Conservation (phyloP, 192 early-diverging fungal species). For the Hyaloraphidium curvatum region DNA sequence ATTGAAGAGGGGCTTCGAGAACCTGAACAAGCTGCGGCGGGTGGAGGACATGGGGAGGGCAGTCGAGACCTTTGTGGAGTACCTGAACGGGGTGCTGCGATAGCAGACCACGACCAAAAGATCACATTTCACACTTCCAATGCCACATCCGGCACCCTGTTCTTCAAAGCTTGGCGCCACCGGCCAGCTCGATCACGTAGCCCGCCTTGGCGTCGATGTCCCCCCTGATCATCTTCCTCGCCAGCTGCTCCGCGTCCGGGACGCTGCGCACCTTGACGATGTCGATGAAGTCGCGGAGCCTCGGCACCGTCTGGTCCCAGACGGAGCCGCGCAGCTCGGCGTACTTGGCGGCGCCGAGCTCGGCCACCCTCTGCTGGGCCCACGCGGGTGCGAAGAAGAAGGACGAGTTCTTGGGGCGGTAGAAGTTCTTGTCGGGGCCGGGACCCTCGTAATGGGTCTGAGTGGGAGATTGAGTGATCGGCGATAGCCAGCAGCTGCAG, state of each 20-base stretch:
- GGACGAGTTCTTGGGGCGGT: conserved; percentile 1
- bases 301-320: not conserved
- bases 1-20: conserved; percentile 59
- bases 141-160: too few relatives aligned
- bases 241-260: not conserved
- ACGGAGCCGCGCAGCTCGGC: not conserved
- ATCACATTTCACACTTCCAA: too few relatives aligned
- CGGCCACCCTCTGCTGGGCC: not conserved
- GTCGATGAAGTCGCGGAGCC: not conserved
- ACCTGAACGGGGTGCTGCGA: too few relatives aligned
- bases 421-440: not conserved
- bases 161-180: too few relatives aligned
- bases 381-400: conserved; percentile 2
- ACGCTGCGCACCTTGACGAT: not conserved
- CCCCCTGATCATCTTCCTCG: not conserved
- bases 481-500: too few relatives aligned
- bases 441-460: not conserved
- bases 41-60: conserved; percentile 47
- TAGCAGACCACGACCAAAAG: too few relatives aligned
- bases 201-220: not conserved
- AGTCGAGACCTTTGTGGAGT: conserved; percentile 73
- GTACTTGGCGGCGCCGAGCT: not conserved
- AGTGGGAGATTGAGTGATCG: too few relatives aligned
- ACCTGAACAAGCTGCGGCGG: conserved; percentile 76
- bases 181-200: not conserved